phyloP scores from a whole-genome alignment of 2,329 filamentous ascomycete genomes.

The Neodidymelliopsis sp. region DNA sequence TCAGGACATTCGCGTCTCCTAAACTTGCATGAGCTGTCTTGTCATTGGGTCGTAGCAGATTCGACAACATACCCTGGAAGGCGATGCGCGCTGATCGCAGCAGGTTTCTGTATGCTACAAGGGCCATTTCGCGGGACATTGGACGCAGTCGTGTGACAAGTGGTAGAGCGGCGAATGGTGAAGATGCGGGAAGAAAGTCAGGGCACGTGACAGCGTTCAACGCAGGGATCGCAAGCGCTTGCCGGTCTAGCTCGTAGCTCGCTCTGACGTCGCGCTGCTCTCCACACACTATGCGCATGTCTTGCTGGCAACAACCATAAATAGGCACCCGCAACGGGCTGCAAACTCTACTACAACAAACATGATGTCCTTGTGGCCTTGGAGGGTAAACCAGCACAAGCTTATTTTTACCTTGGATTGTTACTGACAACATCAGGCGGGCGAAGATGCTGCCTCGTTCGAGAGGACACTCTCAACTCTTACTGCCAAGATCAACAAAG shows the following conservation, averaged over 20 bases:
- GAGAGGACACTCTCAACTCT: slow-evolving; percentile 88
- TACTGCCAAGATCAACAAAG: slow-evolving; percentile 80
- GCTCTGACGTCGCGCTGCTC: slow-evolving; percentile 29
- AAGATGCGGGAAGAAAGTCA: slow-evolving; percentile 21
- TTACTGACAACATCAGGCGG: slow-evolving; percentile 62
- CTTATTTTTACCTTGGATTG: background rate
- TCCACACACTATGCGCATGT: slow-evolving; percentile 36
- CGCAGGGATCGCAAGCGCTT: slow-evolving; percentile 6
- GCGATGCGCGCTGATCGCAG: slow-evolving; percentile 82
- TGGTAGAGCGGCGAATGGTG: slow-evolving; percentile 8
- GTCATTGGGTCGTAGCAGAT: too few species aligned
- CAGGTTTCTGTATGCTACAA: slow-evolving; percentile 80
- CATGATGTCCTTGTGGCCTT: slow-evolving; percentile 90
- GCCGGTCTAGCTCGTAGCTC: slow-evolving; percentile 18
- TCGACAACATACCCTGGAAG: slow-evolving; percentile 71
- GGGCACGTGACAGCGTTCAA: background rate
- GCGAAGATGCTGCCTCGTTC: slow-evolving; percentile 87
- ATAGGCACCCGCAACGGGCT: slow-evolving; percentile 37
- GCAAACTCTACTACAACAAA: slow-evolving; percentile 28
- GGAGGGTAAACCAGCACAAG: slow-evolving; percentile 23
- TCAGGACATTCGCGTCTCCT: slow-evolving; percentile 76
- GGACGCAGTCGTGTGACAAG: slow-evolving; percentile 6
- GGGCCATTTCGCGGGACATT: slow-evolving; percentile 61
- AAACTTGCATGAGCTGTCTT: slow-evolving; percentile 1
- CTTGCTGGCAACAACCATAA: slow-evolving; percentile 31